Conservation (phyloP, 2,329 filamentous ascomycete species). For the Exophiala calicioides region DNA sequence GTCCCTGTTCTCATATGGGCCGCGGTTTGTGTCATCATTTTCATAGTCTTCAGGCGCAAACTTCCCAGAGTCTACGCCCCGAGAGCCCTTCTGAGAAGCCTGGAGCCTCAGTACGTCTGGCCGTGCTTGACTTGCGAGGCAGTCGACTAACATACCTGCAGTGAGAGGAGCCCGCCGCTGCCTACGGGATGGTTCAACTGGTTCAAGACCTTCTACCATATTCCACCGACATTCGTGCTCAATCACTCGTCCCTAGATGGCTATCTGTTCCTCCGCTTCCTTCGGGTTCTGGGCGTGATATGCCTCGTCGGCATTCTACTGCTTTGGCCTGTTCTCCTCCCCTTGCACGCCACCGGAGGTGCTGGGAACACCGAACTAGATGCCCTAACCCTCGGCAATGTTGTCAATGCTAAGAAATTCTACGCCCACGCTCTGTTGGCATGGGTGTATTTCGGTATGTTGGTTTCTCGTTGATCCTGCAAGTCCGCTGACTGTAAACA, state of each 20-base stretch:
- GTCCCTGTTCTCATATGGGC: conserved; percentile 55
- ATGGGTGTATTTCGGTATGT: conserved; percentile 72
- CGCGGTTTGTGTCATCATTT: conserved; percentile 53
- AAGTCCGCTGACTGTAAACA: too few species aligned
- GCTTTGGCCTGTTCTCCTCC: conserved; percentile 85
- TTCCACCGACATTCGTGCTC: conserved; percentile 64
- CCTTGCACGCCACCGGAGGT: conserved; percentile 81
- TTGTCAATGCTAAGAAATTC: conserved; percentile 63
- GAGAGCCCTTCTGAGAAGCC: conserved; percentile 53
- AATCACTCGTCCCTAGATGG: conserved; percentile 89
- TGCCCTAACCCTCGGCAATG: conserved; percentile 75
- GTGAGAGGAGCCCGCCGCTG: conserved; percentile 35
- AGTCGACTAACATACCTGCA: conserved; percentile 20
- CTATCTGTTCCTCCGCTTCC: conserved; percentile 85
- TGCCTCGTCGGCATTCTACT: conserved; percentile 79
- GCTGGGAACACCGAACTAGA: conserved; percentile 69
- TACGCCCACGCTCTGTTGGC: conserved; percentile 77
- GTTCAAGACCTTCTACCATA: conserved; percentile 37
- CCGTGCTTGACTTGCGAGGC: too few species aligned
- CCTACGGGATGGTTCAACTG: conserved; percentile 40
- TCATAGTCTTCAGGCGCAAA: conserved; percentile 52
- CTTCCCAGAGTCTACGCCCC: conserved; percentile 59
- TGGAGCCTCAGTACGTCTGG: conserved; percentile 53
- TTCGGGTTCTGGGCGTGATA: conserved; percentile 74
- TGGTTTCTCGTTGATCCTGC: too few species aligned